Evolutionary conservation across 2,329 filamentous ascomycete genomes (phyloP), one percentile per base, ranked within the genome.

Genomic region (Plenodomus tracheiphilus): DNA sequence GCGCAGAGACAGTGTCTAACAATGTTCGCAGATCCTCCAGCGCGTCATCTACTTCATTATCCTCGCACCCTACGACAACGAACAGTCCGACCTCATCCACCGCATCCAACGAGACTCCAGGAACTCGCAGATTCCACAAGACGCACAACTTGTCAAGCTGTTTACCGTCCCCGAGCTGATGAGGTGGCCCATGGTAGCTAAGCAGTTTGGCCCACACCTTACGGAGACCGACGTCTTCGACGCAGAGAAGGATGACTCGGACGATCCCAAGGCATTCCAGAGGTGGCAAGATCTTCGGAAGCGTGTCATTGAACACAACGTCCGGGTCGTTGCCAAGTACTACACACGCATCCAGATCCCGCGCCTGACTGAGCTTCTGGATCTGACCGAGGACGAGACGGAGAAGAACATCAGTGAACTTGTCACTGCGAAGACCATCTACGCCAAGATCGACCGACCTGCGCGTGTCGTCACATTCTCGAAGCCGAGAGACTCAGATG

Each of bases 401-500:
- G 94, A 99, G 77, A 96, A 96, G 81, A 97, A 97, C 79, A 96
- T 99, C 67, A 96, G 90, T 72, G 91, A 99, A 65, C 80, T 99
- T 53, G 94, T 99, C 41, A 97, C 92, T 36, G 91, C 89, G 59
- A 97, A 97, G 85, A 99, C 94, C 7, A 93, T 99, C 56, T 96
- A 94, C 68, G 94, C 94, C 55, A 95, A 96, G 76, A 99, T 99
- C 65, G 94, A 99, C 73, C 85, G 94, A 40, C 94, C 94, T 0
- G 94, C 94, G 5, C 84, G 89, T 49, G 83, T 97, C 53, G 91
- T 99, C 66, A 96, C 82, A 74, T 99, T 99, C 69, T 91, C 93
- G 55, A 94, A 96, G 81, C 91, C 92, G 43, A 85, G 93, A 57
- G 92, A 96, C 74, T 91, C 92, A 1, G 94, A 99, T 69, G 94